These are phyloP conservation scores for Collybia sordida DNA, from an alignment of 768 basidiomycete species.

Conservation along the genomic window DNA sequence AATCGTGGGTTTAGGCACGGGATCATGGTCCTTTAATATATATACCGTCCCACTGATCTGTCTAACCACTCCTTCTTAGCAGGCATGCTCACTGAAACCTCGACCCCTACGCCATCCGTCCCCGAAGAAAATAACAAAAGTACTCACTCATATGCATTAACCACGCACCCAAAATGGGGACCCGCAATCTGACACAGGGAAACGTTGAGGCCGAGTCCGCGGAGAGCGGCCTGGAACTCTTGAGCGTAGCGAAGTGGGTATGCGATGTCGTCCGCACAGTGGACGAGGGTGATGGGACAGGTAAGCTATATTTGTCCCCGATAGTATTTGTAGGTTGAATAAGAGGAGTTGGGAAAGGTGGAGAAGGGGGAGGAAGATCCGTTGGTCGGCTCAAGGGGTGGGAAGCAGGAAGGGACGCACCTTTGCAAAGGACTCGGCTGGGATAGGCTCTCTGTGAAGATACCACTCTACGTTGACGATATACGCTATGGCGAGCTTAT, in stretches of 20 bases:
- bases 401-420: neutral
- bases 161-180: conserved; percentile 20
- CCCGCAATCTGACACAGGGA: conserved; percentile 11
- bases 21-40: too few relatives aligned
- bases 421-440: conserved; percentile 7
- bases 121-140: too few relatives aligned
- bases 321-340: too few relatives aligned
- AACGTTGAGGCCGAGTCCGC: conserved; percentile 6
- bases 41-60: too few relatives aligned
- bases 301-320: conserved; percentile 1
- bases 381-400: too few relatives aligned
- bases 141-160: conserved; percentile 18
- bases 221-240: conserved; percentile 5
- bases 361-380: too few relatives aligned
- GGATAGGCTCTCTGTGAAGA: conserved; percentile 3
- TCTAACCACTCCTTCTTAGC: too few relatives aligned
- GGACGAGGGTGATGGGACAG: conserved; percentile 11
- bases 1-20: too few relatives aligned
- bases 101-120: too few relatives aligned
- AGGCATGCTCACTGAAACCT: too few relatives aligned
- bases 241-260: conserved; percentile 10
- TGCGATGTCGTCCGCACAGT: conserved; percentile 15
- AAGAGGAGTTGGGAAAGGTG: too few relatives aligned
- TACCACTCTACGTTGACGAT: conserved; percentile 10
- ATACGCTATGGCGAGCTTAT: conserved; percentile 6